Conservation (phyloP, 2,329 filamentous ascomycete species). For the Curvularia lunata region DNA sequence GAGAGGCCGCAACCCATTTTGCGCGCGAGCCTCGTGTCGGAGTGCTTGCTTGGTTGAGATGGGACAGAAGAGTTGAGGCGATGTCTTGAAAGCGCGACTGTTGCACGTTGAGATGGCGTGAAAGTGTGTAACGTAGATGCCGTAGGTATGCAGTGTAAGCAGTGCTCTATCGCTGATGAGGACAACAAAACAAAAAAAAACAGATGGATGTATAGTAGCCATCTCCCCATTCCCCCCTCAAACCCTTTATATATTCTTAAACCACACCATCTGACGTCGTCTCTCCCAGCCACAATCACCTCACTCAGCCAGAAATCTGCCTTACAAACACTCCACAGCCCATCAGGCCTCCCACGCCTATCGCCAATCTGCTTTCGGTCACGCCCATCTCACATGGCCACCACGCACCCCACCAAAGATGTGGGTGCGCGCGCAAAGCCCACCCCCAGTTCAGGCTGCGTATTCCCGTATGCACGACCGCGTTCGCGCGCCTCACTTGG, state of each 20-base stretch:
- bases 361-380: background rate
- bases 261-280: no score
- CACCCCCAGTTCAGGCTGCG: no score
- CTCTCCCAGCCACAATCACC: background rate
- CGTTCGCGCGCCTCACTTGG: no score
- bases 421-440: no score
- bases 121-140: no score
- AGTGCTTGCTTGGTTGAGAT: background rate
- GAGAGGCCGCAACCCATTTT: slow-evolving; percentile 32
- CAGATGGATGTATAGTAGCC: background rate
- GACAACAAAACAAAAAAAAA: background rate
- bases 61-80: background rate
- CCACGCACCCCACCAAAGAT: no score
- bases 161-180: no score
- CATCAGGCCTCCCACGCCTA: background rate
- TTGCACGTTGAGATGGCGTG: no score
- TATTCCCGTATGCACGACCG: no score
- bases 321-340: background rate
- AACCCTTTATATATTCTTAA: background rate
- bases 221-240: background rate
- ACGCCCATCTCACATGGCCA: background rate
- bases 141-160: no score
- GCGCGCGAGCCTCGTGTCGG: background rate
- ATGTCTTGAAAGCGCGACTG: background rate
- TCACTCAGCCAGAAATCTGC: background rate